Conservation (phyloP, 2,329 filamentous ascomycete species). For the Epichloe aotearoae region DNA sequence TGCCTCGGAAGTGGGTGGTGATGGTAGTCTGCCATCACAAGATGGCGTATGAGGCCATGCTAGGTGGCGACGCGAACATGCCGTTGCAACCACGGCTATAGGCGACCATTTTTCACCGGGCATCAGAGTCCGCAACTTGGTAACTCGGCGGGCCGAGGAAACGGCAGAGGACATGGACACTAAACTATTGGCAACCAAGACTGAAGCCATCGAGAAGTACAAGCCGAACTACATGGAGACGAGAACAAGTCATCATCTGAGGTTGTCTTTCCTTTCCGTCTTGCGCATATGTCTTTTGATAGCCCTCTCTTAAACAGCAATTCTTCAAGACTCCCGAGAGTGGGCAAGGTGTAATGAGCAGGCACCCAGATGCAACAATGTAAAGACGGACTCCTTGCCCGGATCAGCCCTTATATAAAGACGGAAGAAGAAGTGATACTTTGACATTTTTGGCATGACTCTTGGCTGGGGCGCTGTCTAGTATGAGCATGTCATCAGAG, state of each 20-base stretch:
- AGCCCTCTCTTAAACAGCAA: slow-evolving; percentile 19
- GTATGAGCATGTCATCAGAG: slow-evolving; percentile 14
- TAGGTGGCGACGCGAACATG: no score
- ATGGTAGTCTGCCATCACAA: no score
- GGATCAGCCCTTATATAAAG: slow-evolving; percentile 18
- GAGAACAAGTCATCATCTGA: no score
- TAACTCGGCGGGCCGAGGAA: not conserved
- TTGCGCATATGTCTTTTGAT: slow-evolving; percentile 24
- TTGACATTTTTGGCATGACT: slow-evolving; percentile 22
- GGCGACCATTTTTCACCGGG: no score
- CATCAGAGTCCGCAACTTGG: not conserved
- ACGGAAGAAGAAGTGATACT: slow-evolving; percentile 18
- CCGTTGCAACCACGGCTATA: no score
- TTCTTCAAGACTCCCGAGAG: slow-evolving; percentile 14
- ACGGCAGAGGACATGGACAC: not conserved
- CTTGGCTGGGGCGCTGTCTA: slow-evolving; percentile 26
- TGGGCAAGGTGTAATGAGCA: not conserved
- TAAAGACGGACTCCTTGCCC: slow-evolving; percentile 22
- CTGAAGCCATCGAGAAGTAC: not conserved
- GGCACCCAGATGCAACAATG: slow-evolving; percentile 23
- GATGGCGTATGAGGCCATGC: no score
- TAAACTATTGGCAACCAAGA: not conserved
- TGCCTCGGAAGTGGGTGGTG: no score
- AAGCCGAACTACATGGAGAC: no score
- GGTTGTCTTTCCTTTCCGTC: no score